Conservation (phyloP, 106 monocot genomes). For the Allium sativum region DNA sequence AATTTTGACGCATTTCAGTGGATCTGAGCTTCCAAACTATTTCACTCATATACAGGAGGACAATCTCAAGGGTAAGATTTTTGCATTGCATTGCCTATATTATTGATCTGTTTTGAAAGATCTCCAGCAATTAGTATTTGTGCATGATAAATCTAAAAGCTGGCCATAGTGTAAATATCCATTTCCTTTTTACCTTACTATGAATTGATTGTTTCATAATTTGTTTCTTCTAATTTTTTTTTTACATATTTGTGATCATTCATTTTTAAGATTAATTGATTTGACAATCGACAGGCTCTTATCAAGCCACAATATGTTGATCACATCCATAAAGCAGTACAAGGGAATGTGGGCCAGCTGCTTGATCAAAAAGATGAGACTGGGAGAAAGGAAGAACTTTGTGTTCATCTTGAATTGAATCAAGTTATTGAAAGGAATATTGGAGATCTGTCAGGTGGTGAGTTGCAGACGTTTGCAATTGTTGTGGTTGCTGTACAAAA, state of each 20-base stretch:
- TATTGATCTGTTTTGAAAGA: background rate
- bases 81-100: no score
- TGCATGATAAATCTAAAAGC: background rate
- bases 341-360: slow-evolving; percentile 95
- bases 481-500: slow-evolving; percentile 86
- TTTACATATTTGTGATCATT: no score
- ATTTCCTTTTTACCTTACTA: background rate
- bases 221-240: no score
- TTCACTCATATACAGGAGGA: slow-evolving; percentile 93
- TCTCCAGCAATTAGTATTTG: background rate
- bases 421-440: slow-evolving; percentile 92
- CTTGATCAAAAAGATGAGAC: slow-evolving; percentile 94
- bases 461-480: slow-evolving; percentile 95
- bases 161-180: background rate
- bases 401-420: slow-evolving; percentile 81
- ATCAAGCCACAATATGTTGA: slow-evolving; percentile 99
- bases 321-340: slow-evolving; percentile 95
- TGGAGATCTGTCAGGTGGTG: slow-evolving; percentile 96
- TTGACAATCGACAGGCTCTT: slow-evolving; percentile 46
- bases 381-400: slow-evolving; percentile 55
- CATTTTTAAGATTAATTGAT: background rate
- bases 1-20: slow-evolving; percentile 89
- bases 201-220: background rate
- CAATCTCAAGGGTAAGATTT: slow-evolving; percentile 63
- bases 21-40: slow-evolving; percentile 98